A percentile compares a stretch with the other conserved stretches of the same genome.
Evolutionary conservation across 768 basidiomycete species (phyloP).

Genomic region (Russula olivacea): DNA sequence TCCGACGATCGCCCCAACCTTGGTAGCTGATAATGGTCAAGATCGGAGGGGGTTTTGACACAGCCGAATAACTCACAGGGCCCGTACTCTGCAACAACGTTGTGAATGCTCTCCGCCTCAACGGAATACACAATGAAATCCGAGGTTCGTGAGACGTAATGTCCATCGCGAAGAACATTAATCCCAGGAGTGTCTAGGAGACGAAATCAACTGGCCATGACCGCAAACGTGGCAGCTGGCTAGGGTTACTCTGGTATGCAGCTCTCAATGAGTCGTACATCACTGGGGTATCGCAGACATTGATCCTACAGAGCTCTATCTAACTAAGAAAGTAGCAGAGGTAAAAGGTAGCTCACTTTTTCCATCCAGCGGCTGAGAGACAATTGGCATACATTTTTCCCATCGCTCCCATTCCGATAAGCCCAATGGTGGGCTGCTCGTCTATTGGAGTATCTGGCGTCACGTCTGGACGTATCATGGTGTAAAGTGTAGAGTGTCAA

Average conservation of each 20-base stretch:
- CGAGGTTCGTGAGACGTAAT: slow-evolving; percentile 79
- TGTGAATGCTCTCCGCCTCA: slow-evolving; percentile 81
- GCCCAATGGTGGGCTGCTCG: slow-evolving; percentile 72
- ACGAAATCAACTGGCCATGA: background rate
- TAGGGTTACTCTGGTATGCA: slow-evolving; percentile 52
- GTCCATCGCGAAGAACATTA: slow-evolving; percentile 69
- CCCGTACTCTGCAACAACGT: slow-evolving; percentile 82
- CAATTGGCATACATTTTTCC: slow-evolving; percentile 84
- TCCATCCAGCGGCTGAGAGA: slow-evolving; percentile 79
- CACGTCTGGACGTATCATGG: slow-evolving; percentile 25
- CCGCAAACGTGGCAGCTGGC: background rate
- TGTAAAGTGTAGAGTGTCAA: background rate
- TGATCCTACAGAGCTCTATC: slow-evolving; percentile 50
- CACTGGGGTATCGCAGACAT: slow-evolving; percentile 80
- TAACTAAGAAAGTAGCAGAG: background rate
- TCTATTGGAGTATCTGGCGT: slow-evolving; percentile 36
- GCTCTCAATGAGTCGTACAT: slow-evolving; percentile 58
- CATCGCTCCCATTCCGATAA: slow-evolving; percentile 99
- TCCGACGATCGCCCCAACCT: slow-evolving; percentile 83
- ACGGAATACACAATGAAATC: slow-evolving; percentile 96
- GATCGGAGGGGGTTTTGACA: background rate
- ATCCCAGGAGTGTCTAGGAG: slow-evolving; percentile 52
- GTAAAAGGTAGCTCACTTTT: slow-evolving; percentile 49
- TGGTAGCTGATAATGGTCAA: slow-evolving; percentile 58
- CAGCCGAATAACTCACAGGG: slow-evolving; percentile 58